Conservation (phyloP, 1,139 yeast genomes). For the Debaryomyces robertsiae region DNA sequence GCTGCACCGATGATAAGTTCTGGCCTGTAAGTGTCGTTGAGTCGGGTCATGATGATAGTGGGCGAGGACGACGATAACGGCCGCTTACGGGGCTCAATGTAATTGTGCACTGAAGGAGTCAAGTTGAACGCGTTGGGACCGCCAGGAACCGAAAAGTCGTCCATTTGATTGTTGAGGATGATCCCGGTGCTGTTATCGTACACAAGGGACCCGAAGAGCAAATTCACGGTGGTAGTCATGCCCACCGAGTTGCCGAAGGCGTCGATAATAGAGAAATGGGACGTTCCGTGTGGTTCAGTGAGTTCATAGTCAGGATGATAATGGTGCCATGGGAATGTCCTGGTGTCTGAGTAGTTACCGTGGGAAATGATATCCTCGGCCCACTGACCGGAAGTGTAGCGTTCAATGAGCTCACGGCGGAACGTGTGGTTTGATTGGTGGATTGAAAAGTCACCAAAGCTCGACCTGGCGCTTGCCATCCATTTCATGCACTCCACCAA, state of each 20-base stretch:
- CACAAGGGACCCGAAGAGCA: slow-evolving; percentile 78
- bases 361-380: slow-evolving; percentile 46
- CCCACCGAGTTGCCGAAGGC: slow-evolving; percentile 71
- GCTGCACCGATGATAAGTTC: slow-evolving; percentile 87
- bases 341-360: slow-evolving; percentile 50
- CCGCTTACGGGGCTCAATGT: slow-evolving; percentile 70
- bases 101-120: slow-evolving; percentile 79
- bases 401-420: slow-evolving; percentile 28
- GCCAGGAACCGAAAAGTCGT: slow-evolving; percentile 83
- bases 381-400: slow-evolving; percentile 52
- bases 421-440: slow-evolving; percentile 18
- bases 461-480: slow-evolving; percentile 83
- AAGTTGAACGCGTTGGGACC: slow-evolving; percentile 75
- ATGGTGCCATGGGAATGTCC: slow-evolving; percentile 67
- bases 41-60: slow-evolving; percentile 50
- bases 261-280: slow-evolving; percentile 82
- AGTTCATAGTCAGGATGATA: slow-evolving; percentile 79
- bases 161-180: slow-evolving; percentile 89
- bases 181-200: slow-evolving; percentile 84
- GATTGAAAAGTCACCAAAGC: slow-evolving; percentile 64
- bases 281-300: slow-evolving; percentile 82
- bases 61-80: slow-evolving; percentile 89
- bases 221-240: slow-evolving; percentile 88
- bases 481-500: slow-evolving; percentile 89
- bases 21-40: slow-evolving; percentile 44